phyloP scores from a whole-genome alignment of 225 moss, liverwort and hornwort genomes.

The Bryoerythrophyllum caledonicum region DNA sequence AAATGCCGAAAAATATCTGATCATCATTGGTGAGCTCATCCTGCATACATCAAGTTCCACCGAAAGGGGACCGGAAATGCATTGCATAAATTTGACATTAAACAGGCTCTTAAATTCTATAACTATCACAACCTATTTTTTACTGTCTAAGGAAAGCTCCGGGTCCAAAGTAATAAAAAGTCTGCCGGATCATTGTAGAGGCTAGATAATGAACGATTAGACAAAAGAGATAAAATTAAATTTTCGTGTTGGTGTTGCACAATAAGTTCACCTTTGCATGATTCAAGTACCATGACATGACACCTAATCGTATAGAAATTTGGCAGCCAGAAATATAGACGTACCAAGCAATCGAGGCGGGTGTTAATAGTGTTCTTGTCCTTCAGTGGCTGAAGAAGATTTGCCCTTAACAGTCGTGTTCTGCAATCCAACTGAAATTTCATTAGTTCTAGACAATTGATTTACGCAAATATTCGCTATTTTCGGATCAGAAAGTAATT shows the following conservation, averaged over 20 bases:
- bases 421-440: slow-evolving; percentile 40
- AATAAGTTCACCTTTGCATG: slow-evolving; percentile 13
- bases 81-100: slow-evolving; percentile 8
- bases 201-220: neutral
- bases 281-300: slow-evolving; percentile 7
- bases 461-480: neutral
- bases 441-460: slow-evolving; percentile 17
- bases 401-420: slow-evolving; percentile 83
- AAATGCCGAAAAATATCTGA: slow-evolving; percentile 72
- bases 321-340: slow-evolving; percentile 16
- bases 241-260: neutral
- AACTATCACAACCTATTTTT: slow-evolving; percentile 1
- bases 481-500: slow-evolving; percentile 1
- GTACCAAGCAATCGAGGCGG: slow-evolving; percentile 85
- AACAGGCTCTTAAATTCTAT: slow-evolving; percentile 8
- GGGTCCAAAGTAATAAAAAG: neutral
- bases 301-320: slow-evolving; percentile 6
- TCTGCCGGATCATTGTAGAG: neutral
- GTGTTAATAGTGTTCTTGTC: slow-evolving; percentile 81
- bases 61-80: slow-evolving; percentile 10
- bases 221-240: neutral
- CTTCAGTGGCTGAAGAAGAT: slow-evolving; percentile 90
- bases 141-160: slow-evolving; percentile 2
- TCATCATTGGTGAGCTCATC: slow-evolving; percentile 90
- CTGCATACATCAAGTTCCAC: slow-evolving; percentile 35